Base-by-base conservation (phyloP, 305 asterid species). In the Rubia peregrina region DNA sequence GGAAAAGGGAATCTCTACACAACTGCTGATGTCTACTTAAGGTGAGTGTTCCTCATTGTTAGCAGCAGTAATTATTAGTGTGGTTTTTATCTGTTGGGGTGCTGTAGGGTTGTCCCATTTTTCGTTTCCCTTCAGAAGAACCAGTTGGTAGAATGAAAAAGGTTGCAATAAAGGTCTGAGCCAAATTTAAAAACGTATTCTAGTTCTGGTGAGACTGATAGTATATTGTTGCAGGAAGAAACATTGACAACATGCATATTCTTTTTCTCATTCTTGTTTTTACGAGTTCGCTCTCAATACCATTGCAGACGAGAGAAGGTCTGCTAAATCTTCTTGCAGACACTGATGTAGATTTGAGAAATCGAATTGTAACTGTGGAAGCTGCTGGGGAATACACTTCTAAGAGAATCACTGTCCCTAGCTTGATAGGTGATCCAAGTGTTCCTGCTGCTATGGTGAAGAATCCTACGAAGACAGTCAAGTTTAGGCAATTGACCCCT, bases 401-500 rank as follows among this genome's bases (percentile, higher is more conserved):
- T 24, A 22, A 68, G 21, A 73, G 53, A 75, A 74, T 70, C 22
- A 68, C 79, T 19, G 49, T 84, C 71, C 94, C 87, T 61, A 68
- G 73, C 76, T 81, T 81, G 76, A 79, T 82, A 42, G 85, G 82
- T 21, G 78, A 78, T 78, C 88, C 73, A 44, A 65, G 76, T 43
- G 68, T 81, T 72, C 94, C 94, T 4, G 63, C 80, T 73, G 80
- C 78, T 46, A 68, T 85, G 68, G 81, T 86, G 67, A 85, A 86
- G 83, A 81, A 88, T 72, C 88, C 90, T 53, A 80, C 85, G 57
- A 77, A 87, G 79, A 88, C 90, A 17, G 80, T 84, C 75, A 83
- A 73, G 86, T 81, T 88, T 36, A 70, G 70, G 56, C 60, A 55
- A 10, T 74, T 85, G 70, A 79, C 79, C 71, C 41, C 6, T 33